Conservation (phyloP, 176 grass and related monocot species). For the Oryza meridionalis region DNA sequence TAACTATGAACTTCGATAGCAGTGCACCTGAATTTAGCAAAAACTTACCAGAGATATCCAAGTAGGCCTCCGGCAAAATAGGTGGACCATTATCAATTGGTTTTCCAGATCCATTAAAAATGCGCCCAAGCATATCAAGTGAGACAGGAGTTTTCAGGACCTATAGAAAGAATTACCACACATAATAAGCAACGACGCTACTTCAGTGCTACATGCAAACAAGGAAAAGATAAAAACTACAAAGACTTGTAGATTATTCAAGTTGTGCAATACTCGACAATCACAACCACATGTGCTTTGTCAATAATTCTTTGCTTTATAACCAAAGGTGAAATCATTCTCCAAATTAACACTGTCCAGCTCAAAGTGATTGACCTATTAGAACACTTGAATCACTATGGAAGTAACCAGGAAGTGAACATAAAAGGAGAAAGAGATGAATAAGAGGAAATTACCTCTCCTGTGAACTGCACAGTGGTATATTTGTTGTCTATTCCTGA, state of each 20-base stretch:
- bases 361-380: neutral
- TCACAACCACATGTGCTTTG: neutral
- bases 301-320: neutral
- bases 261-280: neutral
- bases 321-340: neutral
- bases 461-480: slow-evolving; percentile 98
- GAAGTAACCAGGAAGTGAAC: neutral
- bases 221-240: neutral
- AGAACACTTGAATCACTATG: neutral
- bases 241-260: neutral
- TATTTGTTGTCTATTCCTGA: slow-evolving; percentile 99
- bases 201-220: slow-evolving; percentile 22
- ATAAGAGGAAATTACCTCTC: slow-evolving; percentile 66
- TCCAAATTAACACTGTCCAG: neutral
- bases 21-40: slow-evolving; percentile 33
- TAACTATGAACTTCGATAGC: neutral
- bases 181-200: neutral
- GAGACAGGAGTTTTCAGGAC: slow-evolving; percentile 98
- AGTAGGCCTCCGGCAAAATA: slow-evolving; percentile 94
- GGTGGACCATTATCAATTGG: slow-evolving; percentile 97
- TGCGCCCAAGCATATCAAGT: slow-evolving; percentile 98
- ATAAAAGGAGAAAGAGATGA: neutral
- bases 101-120: slow-evolving; percentile 99
- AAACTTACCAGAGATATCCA: slow-evolving; percentile 94
- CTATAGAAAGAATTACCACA: slow-evolving; percentile 43